Evolutionary conservation across 345 rosid genomes (phyloP).

Genomic region (Lepidium sativum): DNA sequence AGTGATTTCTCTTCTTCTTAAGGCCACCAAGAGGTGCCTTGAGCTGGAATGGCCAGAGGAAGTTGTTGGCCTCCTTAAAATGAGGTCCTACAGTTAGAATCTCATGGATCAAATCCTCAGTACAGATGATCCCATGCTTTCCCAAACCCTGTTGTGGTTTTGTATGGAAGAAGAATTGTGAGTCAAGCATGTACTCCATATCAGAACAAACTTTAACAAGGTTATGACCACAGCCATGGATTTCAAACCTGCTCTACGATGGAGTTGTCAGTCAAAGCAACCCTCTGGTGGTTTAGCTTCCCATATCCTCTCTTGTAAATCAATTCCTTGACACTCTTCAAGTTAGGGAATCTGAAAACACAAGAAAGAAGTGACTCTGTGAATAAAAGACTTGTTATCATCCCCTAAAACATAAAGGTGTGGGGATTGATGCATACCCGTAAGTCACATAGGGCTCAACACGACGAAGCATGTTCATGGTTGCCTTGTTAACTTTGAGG

Average conservation of each 20-base stretch:
- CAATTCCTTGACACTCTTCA: constrained; percentile 83
- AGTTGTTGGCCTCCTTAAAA: constrained; percentile 90
- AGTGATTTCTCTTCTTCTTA: constrained; percentile 90
- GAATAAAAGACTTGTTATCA: background rate
- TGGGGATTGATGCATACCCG: constrained; percentile 38
- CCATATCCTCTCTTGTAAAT: constrained; percentile 91
- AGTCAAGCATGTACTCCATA: background rate
- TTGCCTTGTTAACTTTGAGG: constrained; percentile 85
- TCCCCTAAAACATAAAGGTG: background rate
- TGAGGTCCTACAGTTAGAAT: constrained; percentile 87
- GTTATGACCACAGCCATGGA: background rate
- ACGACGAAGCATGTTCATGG: constrained; percentile 83
- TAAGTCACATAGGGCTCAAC: constrained; percentile 94
- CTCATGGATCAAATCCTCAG: constrained; percentile 82
- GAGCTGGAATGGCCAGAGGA: constrained; percentile 91
- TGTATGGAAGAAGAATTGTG: background rate
- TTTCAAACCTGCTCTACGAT: constrained; percentile 60
- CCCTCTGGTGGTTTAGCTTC: constrained; percentile 69
- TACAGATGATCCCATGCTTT: constrained; percentile 58
- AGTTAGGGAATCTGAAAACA: constrained; percentile 61
- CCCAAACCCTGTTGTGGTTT: constrained; percentile 47
- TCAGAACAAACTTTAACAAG: background rate
- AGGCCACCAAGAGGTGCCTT: constrained; percentile 85
- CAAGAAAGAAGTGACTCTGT: background rate
- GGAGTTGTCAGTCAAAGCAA: constrained; percentile 70